Percentiles rank a stretch among this genome's conserved stretches.
Conservation (phyloP, 352 stramenopile species). For the Phytophthora brassicae region DNA sequence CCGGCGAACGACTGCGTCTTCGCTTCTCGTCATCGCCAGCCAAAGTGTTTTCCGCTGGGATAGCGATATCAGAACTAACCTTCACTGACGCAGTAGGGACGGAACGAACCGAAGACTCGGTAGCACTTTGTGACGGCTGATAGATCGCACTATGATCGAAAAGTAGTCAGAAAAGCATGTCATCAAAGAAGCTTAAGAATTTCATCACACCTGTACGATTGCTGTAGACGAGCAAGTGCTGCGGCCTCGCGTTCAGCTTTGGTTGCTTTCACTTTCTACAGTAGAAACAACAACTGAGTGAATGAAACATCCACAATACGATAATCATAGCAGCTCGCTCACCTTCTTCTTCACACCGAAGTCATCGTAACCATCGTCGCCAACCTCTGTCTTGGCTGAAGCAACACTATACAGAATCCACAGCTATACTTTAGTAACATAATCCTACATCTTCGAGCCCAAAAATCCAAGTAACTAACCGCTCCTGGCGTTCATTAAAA, state of each 20-base stretch:
- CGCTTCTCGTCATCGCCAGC: constrained; percentile 13
- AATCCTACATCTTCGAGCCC: not conserved
- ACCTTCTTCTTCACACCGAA: constrained; percentile 87
- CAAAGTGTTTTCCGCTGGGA: not conserved
- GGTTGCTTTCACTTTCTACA: constrained; percentile 61
- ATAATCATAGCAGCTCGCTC: not conserved
- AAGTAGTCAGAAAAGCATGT: constrained; percentile 1
- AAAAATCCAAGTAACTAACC: constrained; percentile 35
- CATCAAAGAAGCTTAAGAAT: too few species aligned
- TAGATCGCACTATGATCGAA: constrained; percentile 46
- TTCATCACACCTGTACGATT: constrained; percentile 67
- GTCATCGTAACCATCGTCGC: constrained; percentile 87
- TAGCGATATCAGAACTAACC: not conserved
- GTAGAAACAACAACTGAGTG: not conserved
- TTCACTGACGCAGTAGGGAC: constrained; percentile 10
- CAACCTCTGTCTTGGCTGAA: constrained; percentile 76
- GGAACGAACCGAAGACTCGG: constrained; percentile 5
- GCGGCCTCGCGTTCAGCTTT: constrained; percentile 80
- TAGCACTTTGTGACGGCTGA: constrained; percentile 32
- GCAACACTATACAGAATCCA: constrained; percentile 41
- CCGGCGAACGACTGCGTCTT: constrained; percentile 28
- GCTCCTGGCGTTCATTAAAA: constrained; percentile 85
- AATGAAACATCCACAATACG: not conserved
- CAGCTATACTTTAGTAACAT: not conserved
- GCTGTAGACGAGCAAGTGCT: constrained; percentile 75